Base-by-base conservation (phyloP, 176 grass and related monocot genomes). In the Carex kokanica region DNA sequence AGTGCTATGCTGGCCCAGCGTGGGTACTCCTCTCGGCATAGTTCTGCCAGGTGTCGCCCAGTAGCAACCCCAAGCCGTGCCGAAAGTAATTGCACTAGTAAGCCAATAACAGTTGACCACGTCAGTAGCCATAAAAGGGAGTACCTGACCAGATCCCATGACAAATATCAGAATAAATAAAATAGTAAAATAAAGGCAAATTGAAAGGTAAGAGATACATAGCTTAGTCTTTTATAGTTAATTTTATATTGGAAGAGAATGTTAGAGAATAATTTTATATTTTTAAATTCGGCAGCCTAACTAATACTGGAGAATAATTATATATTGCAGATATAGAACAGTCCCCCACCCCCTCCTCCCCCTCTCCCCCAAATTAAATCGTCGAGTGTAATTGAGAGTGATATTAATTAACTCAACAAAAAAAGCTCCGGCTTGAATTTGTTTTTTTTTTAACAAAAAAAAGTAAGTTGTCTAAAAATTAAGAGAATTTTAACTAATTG, bases 11-110 rank as follows among this genome's bases (percentile, higher is more conserved):
- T 94, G 40, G 93, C 88, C 5, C 36, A 89, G 13, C 52, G 72
- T 1, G 94, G 90, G 57, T 94, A 97, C 60, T 92, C 92, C 64
- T 86, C 88, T 69, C 89, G 91, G 58, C 94, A 94, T 25, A 92
- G 81, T 78, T 92, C 94, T 73, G 94, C 94, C 64, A 94, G 94
- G 60, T 97, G 92, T 40, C 18, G 91, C 59, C 94, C 94, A 94
- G 27, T 73, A 1, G 78, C 83, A 5, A 89, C 87, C 23, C 87
- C 87, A 4, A 89, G 87, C 68, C 87, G 62, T 0, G 87, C 87
- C 6, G 87, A 85, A 13, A 89, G 78, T 49, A 89, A 73, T 54
- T 85, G 83, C 17, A 89, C 64, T 6, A 89, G 87, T 20, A 89
- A 63, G 14, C 87, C 87, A 69, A 89, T 86, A 10, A 68, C 23